These are phyloP conservation scores for Penicillium desertorum DNA, from an alignment of 495 filamentous ascomycete genomes.

Conservation along the genomic window DNA sequence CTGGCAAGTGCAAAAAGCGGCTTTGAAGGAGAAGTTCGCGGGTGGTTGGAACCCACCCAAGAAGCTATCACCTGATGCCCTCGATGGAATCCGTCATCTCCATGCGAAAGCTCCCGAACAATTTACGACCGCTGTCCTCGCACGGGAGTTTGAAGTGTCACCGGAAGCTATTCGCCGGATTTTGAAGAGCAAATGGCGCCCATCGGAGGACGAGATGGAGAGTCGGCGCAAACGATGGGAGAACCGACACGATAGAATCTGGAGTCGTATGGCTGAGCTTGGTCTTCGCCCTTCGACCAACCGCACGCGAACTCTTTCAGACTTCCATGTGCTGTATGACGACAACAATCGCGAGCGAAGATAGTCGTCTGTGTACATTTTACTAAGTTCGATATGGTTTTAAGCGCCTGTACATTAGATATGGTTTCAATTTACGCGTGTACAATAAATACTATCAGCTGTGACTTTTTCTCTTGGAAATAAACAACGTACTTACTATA, in stretches of 20 bases:
- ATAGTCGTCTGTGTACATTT: background rate
- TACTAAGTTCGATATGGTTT: background rate
- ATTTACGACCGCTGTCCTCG: conserved; percentile 73
- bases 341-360: conserved; percentile 11
- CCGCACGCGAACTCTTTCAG: conserved; percentile 22
- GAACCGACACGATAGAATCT: conserved; percentile 73
- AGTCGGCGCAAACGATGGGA: conserved; percentile 72
- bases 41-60: conserved; percentile 77
- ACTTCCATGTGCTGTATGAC: conserved; percentile 32
- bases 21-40: conserved; percentile 70
- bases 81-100: conserved; percentile 81
- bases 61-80: conserved; percentile 83
- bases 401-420: conserved; percentile 2
- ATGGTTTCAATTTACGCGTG: background rate
- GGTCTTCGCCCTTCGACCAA: conserved; percentile 56
- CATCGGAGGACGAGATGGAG: conserved; percentile 58
- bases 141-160: conserved; percentile 78
- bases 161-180: conserved; percentile 85
- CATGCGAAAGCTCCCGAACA: conserved; percentile 68
- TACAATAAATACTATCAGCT: conserved; percentile 4
- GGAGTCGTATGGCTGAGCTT: conserved; percentile 69
- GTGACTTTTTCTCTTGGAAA: background rate
- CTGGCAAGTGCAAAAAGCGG: conserved; percentile 73
- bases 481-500: background rate
- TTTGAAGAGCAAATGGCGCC: conserved; percentile 79